Percentiles rank a stretch among this genome's conserved stretches.
These are phyloP conservation scores for Cutaneotrichosporon spelunceum DNA, from an alignment of 1,284 basidiomycete genomes.

Conservation along the genomic window DNA sequence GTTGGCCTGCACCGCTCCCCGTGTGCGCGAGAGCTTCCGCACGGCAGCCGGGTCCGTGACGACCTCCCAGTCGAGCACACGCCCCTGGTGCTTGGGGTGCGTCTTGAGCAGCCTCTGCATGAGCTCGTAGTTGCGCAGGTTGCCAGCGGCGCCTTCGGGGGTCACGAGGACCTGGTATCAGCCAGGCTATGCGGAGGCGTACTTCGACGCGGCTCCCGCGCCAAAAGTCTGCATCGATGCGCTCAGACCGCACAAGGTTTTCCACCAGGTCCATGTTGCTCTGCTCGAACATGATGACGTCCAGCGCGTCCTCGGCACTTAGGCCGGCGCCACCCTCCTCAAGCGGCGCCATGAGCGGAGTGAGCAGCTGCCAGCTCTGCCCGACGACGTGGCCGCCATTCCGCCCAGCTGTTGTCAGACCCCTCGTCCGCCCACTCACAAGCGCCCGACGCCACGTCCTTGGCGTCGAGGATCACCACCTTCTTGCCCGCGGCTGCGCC, in stretches of 20 bases:
- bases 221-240: conserved; percentile 36
- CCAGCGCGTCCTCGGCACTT: conserved; percentile 44
- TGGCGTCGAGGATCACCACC: conserved; percentile 40
- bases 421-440: conserved; percentile 23
- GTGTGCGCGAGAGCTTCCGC: conserved; percentile 8
- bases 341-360: conserved; percentile 27
- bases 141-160: background rate
- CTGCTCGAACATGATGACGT: conserved; percentile 60
- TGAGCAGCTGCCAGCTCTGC: conserved; percentile 27
- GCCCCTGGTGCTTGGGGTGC: background rate
- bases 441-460: conserved; percentile 43
- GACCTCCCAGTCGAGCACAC: conserved; percentile 8
- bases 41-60: background rate
- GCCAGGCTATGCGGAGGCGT: background rate
- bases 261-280: conserved; percentile 65
- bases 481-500: conserved; percentile 27
- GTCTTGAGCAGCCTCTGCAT: background rate
- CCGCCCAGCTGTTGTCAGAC: conserved; percentile 26
- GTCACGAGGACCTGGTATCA: conserved; percentile 11
- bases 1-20: conserved; percentile 10
- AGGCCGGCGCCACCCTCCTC: conserved; percentile 36
- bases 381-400: conserved; percentile 47
- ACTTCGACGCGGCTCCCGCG: conserved; percentile 27
- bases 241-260: conserved; percentile 56
- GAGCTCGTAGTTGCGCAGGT: conserved; percentile 11